Evolutionary conservation across 2,329 filamentous ascomycete genomes (phyloP).

Genomic region (Fusarium domesticum): DNA sequence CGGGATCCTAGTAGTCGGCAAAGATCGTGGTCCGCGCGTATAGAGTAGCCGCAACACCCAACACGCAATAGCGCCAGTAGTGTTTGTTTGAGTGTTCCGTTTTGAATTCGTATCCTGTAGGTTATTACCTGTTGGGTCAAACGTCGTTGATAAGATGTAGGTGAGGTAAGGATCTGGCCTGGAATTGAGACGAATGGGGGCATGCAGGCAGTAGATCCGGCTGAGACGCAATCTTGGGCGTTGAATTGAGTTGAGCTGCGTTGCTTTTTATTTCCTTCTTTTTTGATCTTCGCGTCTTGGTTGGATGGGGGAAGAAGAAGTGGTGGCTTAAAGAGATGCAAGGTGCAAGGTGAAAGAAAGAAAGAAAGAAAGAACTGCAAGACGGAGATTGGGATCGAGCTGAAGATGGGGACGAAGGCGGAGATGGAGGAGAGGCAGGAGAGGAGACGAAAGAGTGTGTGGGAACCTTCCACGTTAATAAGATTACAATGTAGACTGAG

Average conservation of each 20-base stretch:
- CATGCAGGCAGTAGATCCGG: not conserved
- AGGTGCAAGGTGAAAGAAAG: conserved; percentile 4
- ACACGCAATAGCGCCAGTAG: too few species aligned
- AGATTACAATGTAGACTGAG: too few species aligned
- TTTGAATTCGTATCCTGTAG: not conserved
- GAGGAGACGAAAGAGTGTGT: conserved; percentile 10
- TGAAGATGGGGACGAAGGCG: conserved; percentile 4
- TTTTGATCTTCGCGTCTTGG: too few species aligned
- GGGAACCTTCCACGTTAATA: too few species aligned
- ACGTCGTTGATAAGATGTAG: not conserved
- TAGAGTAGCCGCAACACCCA: not conserved
- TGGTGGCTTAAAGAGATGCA: conserved; percentile 1
- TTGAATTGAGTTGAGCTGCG: not conserved
- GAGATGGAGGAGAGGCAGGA: conserved; percentile 8
- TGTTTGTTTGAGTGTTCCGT: not conserved
- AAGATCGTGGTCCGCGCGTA: not conserved
- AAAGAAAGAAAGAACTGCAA: not conserved
- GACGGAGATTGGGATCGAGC: conserved; percentile 5
- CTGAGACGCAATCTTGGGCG: not conserved
- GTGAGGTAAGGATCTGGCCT: not conserved
- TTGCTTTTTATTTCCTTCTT: too few species aligned
- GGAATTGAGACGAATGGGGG: not conserved
- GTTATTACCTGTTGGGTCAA: too few species aligned
- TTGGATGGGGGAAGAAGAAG: too few species aligned
- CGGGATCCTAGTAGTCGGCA: not conserved